Conservation (phyloP, 176 grass and related monocot genomes). For the Typha latifolia region DNA sequence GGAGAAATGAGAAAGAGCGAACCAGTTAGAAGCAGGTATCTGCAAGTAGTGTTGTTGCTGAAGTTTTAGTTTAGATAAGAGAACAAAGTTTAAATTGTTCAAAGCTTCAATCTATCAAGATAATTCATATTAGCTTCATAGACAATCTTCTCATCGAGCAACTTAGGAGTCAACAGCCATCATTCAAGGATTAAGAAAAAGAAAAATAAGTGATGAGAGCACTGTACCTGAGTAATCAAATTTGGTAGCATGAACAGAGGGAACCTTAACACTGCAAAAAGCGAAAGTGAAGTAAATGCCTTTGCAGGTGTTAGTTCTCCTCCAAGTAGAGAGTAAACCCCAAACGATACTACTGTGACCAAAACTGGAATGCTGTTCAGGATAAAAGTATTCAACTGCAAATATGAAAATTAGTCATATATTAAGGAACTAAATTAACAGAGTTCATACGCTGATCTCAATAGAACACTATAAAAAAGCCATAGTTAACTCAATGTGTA, state of each 20-base stretch:
- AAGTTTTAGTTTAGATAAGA: too few species aligned
- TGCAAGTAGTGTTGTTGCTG: too few species aligned
- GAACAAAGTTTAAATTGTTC: too few species aligned
- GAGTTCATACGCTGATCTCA: too few species aligned
- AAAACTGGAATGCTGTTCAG: slow-evolving; percentile 91
- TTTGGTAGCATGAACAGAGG: slow-evolving; percentile 94
- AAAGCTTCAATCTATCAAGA: too few species aligned
- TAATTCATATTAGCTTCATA: too few species aligned
- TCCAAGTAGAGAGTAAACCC: slow-evolving; percentile 81
- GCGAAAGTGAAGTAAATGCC: slow-evolving; percentile 93
- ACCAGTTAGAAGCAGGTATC: too few species aligned
- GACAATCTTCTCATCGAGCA: too few species aligned
- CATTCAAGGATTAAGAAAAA: neutral
- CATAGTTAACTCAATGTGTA: too few species aligned
- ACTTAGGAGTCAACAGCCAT: too few species aligned
- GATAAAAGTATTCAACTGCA: slow-evolving; percentile 91
- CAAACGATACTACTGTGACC: slow-evolving; percentile 88
- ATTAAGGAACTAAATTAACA: slow-evolving; percentile 13
- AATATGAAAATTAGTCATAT: neutral
- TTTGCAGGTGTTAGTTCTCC: slow-evolving; percentile 93
- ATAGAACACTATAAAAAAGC: too few species aligned
- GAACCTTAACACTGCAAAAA: slow-evolving; percentile 92
- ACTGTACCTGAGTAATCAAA: slow-evolving; percentile 91
- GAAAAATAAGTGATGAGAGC: neutral
- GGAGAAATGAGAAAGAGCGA: too few species aligned